Evolutionary conservation across 352 stramenopile species (phyloP).

Genomic region (Pythium inflatum): DNA sequence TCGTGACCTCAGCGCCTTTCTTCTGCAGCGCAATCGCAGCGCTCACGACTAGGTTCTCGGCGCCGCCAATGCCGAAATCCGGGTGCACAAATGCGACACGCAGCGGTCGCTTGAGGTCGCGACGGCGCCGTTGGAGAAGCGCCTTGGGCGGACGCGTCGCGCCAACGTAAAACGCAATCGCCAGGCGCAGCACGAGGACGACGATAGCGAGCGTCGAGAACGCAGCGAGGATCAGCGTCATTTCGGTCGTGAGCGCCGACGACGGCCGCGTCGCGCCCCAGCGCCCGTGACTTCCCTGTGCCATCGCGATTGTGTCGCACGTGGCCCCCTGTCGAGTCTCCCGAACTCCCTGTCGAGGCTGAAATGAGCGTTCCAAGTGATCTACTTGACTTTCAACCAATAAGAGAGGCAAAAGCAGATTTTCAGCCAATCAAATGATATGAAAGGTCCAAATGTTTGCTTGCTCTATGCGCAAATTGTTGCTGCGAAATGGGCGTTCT

Average conservation of each 20-base stretch:
- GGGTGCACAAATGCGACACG: conserved; percentile 97
- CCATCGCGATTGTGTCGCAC: not conserved
- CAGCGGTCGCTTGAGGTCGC: conserved; percentile 21
- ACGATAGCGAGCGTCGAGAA: not conserved
- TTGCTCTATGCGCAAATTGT: not conserved
- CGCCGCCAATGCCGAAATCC: conserved; percentile 98
- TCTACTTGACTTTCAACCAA: not conserved
- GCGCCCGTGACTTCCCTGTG: conserved; percentile 13
- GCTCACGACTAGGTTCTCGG: conserved; percentile 94
- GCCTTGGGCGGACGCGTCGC: conserved; percentile 7
- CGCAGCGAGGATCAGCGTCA: not conserved
- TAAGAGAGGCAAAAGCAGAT: not conserved
- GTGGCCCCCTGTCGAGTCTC: too few relatives aligned
- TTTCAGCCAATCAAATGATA: not conserved
- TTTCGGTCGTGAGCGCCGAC: conserved; percentile 11
- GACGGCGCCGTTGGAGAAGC: not conserved
- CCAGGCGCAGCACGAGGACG: not conserved
- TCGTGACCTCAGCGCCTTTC: conserved; percentile 79
- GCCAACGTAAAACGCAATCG: conserved; percentile 14
- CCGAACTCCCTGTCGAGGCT: too few relatives aligned
- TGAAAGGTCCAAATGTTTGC: too few relatives aligned
- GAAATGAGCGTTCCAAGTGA: not conserved
- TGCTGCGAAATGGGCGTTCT: too few relatives aligned
- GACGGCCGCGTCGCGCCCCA: conserved; percentile 16
- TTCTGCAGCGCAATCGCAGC: conserved; percentile 87